Evolutionary conservation across 768 basidiomycete genomes (phyloP), one percentile per base, ranked within the genome.

Genomic region (Basidioascus undulatus): DNA sequence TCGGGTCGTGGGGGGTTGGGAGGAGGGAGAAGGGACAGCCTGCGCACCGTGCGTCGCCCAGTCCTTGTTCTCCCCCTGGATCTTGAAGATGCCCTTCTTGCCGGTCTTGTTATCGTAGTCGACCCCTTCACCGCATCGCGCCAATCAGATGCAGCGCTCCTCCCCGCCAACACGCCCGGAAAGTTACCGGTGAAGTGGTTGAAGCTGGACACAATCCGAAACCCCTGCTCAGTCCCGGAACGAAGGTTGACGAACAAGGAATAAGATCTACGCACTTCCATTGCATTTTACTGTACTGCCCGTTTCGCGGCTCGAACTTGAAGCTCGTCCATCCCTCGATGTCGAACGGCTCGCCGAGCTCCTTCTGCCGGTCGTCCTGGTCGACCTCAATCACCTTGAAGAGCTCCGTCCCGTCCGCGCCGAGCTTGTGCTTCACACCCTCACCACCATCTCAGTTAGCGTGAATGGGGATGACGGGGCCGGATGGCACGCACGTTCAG

Each of bases 261-360:
- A n/a, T n/a, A n/a, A n/a, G n/a, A n/a, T n/a, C n/a, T n/a, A n/a
- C n/a, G n/a, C n/a, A 67, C 31, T 62, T 75, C 80, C 81, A 84
- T 45, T 60, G 64, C 44, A 82, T 56, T 28, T 45, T 51, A 54
- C 78, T 81, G 48, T 82, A 76, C 79, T 36, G 35, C 18, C 13
- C 6, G n/a, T 81, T 19, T 12, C 8, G 9, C n/a, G n/a, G n/a
- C n/a, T n/a, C 62, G 54, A 81, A 89, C 46, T 78, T 71, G 55
- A 79, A 94, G 0, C 64, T 70, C n/a, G 81, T 82, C 79, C 80
- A 82, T 1, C 68, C 76, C 56, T 76, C 69, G 11, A 89, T 76
- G 44, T 75, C 62, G 55, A 67, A 63, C 38, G 62, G 59, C 10
- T 65, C 67, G 0, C 72, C 76, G 30, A 70, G 58, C 32, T 64